Conservation (phyloP, 2,329 filamentous ascomycete genomes). For the Aspergillus jensenii region DNA sequence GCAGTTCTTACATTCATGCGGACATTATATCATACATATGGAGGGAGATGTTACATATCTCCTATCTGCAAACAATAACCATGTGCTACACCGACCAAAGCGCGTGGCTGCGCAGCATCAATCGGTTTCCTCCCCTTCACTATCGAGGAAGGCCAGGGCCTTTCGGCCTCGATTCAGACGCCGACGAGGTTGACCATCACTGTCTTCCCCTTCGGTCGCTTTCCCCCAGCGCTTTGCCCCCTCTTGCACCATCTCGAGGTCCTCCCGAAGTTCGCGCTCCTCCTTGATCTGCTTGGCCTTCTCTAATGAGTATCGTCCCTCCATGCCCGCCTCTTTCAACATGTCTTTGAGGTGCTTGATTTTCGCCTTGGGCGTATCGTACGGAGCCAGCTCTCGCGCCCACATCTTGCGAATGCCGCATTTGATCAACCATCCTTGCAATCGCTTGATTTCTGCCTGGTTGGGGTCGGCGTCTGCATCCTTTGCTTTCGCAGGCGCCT, state of each 20-base stretch:
- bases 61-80: background rate
- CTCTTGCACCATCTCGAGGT: slow-evolving; percentile 80
- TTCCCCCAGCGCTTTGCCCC: slow-evolving; percentile 77
- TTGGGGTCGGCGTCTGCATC: slow-evolving; percentile 58
- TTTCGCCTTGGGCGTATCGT: slow-evolving; percentile 72
- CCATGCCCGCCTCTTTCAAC: slow-evolving; percentile 82
- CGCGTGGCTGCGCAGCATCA: slow-evolving; percentile 22
- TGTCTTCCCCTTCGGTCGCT: slow-evolving; percentile 43
- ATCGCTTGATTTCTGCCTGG: slow-evolving; percentile 78
- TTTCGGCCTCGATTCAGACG: slow-evolving; percentile 45
- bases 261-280: slow-evolving; percentile 75
- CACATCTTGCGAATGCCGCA: slow-evolving; percentile 93
- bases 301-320: slow-evolving; percentile 79
- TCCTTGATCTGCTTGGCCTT: slow-evolving; percentile 88
- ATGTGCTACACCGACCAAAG: slow-evolving; percentile 4
- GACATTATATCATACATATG: background rate
- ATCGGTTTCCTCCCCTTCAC: slow-evolving; percentile 65
- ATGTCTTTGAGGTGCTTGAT: slow-evolving; percentile 76
- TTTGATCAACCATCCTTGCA: slow-evolving; percentile 83
- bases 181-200: slow-evolving; percentile 40
- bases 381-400: slow-evolving; percentile 78
- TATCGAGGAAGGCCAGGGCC: slow-evolving; percentile 61
- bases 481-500: slow-evolving; percentile 39
- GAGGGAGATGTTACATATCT: background rate
- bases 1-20: slow-evolving; percentile 4